phyloP scores from a whole-genome alignment of 306 rosid species.

The Lathyrus tuberosus region DNA sequence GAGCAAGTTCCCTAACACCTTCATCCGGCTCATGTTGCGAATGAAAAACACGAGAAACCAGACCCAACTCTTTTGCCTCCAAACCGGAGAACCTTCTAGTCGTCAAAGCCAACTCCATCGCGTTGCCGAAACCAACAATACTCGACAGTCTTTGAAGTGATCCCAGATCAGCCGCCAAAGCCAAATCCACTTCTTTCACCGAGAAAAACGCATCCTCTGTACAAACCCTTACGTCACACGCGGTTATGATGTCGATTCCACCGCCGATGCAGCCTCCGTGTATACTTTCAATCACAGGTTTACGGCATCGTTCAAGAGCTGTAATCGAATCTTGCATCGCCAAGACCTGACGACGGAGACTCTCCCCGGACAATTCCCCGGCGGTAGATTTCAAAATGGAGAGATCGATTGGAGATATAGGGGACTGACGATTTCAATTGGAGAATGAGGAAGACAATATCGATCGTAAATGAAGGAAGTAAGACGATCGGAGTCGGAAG shows the following conservation, averaged over 20 bases:
- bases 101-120: conserved; percentile 80
- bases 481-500: no score
- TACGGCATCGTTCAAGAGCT: conserved; percentile 81
- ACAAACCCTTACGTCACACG: conserved; percentile 82
- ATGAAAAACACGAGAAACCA: conserved; percentile 58
- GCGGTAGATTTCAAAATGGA: conserved; percentile 34
- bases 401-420: no score
- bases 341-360: conserved; percentile 64
- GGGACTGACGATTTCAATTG: no score
- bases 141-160: conserved; percentile 81
- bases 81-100: conserved; percentile 71
- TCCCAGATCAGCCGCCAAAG: conserved; percentile 83
- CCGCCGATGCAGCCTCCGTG: conserved; percentile 88
- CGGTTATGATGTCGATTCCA: conserved; percentile 70
- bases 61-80: conserved; percentile 75
- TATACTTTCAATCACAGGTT: conserved; percentile 76
- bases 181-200: conserved; percentile 87
- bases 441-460: no score
- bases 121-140: conserved; percentile 76
- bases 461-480: no score
- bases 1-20: conserved; percentile 53
- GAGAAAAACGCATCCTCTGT: conserved; percentile 76
- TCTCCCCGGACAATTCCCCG: conserved; percentile 41
- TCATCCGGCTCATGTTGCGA: conserved; percentile 55
- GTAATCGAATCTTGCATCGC: conserved; percentile 71